Evolutionary conservation across 1,139 yeast genomes (phyloP).

Genomic region (Yamadazyma atlantica): DNA sequence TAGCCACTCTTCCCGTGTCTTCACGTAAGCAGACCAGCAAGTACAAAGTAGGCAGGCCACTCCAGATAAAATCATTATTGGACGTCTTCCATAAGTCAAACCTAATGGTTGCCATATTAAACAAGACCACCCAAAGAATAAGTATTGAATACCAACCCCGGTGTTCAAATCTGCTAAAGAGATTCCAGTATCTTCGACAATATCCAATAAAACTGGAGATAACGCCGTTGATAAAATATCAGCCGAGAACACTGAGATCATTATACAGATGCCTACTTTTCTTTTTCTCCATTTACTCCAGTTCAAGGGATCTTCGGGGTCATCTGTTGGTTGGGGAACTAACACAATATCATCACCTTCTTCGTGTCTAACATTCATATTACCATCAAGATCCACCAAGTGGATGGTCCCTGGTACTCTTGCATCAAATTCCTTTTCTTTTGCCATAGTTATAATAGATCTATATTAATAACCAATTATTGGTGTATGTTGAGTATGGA

Average conservation of each 20-base stretch:
- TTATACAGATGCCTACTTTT: conserved; percentile 14
- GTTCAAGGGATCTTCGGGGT: conserved; percentile 27
- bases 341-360: conserved; percentile 22
- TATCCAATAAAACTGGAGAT: conserved; percentile 12
- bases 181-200: conserved; percentile 15
- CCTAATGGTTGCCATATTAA: conserved; percentile 16
- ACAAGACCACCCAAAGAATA: conserved; percentile 29
- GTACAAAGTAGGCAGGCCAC: conserved; percentile 29
- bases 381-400: conserved; percentile 22
- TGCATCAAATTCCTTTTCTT: conserved; percentile 5
- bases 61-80: conserved; percentile 39
- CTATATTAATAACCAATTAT: not conserved
- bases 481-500: not conserved
- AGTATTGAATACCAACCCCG: conserved; percentile 31
- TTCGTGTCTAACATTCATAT: conserved; percentile 21
- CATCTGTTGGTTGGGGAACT: conserved; percentile 27
- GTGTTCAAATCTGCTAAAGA: conserved; percentile 25
- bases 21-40: conserved; percentile 45
- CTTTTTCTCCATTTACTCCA: conserved; percentile 23
- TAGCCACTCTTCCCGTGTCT: conserved; percentile 39
- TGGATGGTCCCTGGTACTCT: conserved; percentile 28
- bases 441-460: not conserved
- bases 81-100: conserved; percentile 47
- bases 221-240: conserved; percentile 12
- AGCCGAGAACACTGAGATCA: conserved; percentile 14